Evolutionary conservation across 2,329 filamentous ascomycete species (phyloP).

Genomic region (Waltergamsia citrina): DNA sequence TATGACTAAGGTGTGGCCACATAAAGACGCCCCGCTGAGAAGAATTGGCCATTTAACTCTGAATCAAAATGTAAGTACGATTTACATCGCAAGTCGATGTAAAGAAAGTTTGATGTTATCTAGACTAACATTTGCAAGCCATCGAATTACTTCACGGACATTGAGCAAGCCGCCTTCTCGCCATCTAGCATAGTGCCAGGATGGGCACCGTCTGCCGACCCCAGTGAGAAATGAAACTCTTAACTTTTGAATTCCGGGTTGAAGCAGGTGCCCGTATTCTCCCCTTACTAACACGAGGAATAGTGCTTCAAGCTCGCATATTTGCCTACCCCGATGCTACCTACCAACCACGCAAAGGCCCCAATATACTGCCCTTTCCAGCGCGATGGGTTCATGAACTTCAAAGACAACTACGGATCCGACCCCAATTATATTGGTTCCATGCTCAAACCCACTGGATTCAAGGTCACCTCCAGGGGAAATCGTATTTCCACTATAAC

Average conservation of each 20-base stretch:
- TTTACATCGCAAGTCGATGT: slow-evolving; percentile 13
- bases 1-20: slow-evolving; percentile 62
- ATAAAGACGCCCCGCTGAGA: slow-evolving; percentile 57
- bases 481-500: not conserved
- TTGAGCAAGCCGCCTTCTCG: slow-evolving; percentile 41
- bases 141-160: slow-evolving; percentile 39
- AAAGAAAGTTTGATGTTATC: slow-evolving; percentile 1
- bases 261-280: not conserved
- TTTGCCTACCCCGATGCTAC: slow-evolving; percentile 40
- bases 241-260: not conserved
- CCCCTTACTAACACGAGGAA: no score
- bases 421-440: slow-evolving; percentile 15
- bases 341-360: slow-evolving; percentile 14
- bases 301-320: slow-evolving; percentile 36
- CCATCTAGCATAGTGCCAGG: slow-evolving; percentile 40
- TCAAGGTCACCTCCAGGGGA: not conserved
- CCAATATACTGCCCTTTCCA: slow-evolving; percentile 10
- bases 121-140: slow-evolving; percentile 25
- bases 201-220: slow-evolving; percentile 35
- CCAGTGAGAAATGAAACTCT: slow-evolving; percentile 10
- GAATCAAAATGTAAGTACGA: slow-evolving; percentile 56
- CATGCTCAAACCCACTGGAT: slow-evolving; percentile 9
- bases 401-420: slow-evolving; percentile 13
- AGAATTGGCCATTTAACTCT: slow-evolving; percentile 58
- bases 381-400: slow-evolving; percentile 14